Base-by-base conservation (phyloP, 805 yeast genomes). In the Komagataella kurtzmanii region DNA sequence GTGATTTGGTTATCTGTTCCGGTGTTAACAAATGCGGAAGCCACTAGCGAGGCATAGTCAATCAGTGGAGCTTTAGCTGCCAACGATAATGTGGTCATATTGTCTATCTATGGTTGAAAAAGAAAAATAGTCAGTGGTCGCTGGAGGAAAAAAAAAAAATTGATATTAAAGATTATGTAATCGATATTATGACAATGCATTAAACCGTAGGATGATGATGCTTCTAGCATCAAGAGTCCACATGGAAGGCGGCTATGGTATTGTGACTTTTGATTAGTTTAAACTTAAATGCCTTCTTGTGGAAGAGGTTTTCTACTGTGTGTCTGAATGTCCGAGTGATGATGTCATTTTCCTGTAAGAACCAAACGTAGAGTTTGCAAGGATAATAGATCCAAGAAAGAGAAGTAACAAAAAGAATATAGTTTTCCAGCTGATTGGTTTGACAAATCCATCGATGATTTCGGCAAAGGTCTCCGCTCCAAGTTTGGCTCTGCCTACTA, bases 31-130 rank as follows among this genome's bases (percentile, higher is more conserved):
- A 85, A 75, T 19, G 84, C 81, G 46, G 89, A 86, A 46, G 95
- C 95, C 59, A 87, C 80, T 55, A 89, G 69, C 17, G 81, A 80
- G 5, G 87, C 77, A 65, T 88, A 91, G 24, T 91, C 93, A 53
- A 87, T 83, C 50, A 77, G 74, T 17, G 87, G 87, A 4, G 96
- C 95, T 73, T 88, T 90, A 52, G 87, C 88, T 53, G 96, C 96
- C 57, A 90, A 69, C 53, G 81, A 75, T 55, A 90, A 72, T 30
- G 14, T 17, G n/a, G 21, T 19, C 23, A 18, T 44, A 18, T 44
- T 44, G 12, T 30, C 40, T 24, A 24, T 24, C 36, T 30, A 30
- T 30, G 40, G 40, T 8, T 7, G 14, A 30, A 30, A 30, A 30
- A 14, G 14, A 24, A 30, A 14, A 30, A 30, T 8, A 30, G 6